Evolutionary conservation across 306 rosid genomes (phyloP), one percentile per base, ranked within the genome.

Genomic region (Lathyrus sativus): DNA sequence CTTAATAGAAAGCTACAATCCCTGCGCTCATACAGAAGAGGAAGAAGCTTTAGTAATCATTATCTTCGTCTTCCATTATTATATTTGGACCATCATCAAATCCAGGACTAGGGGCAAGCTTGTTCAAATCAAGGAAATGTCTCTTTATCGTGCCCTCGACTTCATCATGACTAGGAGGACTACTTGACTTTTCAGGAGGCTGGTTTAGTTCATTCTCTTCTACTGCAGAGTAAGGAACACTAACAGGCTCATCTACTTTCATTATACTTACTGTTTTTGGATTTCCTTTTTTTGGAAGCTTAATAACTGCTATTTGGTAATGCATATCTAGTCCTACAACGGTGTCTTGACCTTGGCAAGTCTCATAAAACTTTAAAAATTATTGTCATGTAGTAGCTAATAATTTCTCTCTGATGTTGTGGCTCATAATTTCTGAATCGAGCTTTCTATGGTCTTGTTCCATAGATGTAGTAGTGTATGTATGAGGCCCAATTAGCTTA

Each of bases 101-200:
- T 78, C 97, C 93, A 41, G 99, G 84, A 67, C 84, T 89, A 14
- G 99, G 96, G 62, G 99, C 99, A 75, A 87, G 91, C 83, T 95
- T 95, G 43, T 95, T 95, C 76, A 93, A 84, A 78, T 95, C 99
- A 14, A 95, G 99, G 82, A 90, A 90, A 50, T 85, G 91, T 70
- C 91, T 85, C 71, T 87, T 85, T 70, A 53, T 76, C 13, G 85
- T 53, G 63, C 91, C 89, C 69, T 89, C 95, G 6, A 76, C 81
- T 84, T 88, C 95, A 39, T 87, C 96, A 67, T 81, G 88, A 42
- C 79, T 90, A 33, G 88, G 92, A 79, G 88, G 92, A 80, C 89
- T 85, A 73, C 43, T 75, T 74, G 56, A 69, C 71, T 90, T 90
- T 67, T 87, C 96, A 49, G 85, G 96, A 48, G 93, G 83, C 41